These are phyloP conservation scores for Solanum virginianum DNA, from an alignment of 257 asterid genomes.

Conservation along the genomic window DNA sequence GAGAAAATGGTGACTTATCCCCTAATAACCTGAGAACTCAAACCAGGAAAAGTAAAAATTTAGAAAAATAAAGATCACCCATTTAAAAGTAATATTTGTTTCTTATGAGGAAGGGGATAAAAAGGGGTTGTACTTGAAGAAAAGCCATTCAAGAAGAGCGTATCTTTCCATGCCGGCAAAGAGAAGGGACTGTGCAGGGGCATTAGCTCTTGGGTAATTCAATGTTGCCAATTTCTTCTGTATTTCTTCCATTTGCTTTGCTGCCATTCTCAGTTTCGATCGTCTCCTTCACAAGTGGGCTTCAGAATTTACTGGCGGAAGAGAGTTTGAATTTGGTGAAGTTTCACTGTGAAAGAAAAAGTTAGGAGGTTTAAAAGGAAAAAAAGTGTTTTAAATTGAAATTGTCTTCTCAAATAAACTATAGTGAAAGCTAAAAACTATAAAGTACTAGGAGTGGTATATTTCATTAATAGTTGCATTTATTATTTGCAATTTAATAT, in stretches of 20 bases:
- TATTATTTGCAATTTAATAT: neutral
- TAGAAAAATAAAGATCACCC: neutral
- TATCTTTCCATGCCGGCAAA: conserved; percentile 99
- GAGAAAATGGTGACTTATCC: conserved; percentile 91
- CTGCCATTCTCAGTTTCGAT: conserved; percentile 39
- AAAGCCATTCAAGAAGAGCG: conserved; percentile 97
- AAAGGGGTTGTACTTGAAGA: conserved; percentile 51
- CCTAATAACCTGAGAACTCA: conserved; percentile 61
- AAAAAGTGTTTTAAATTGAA: neutral
- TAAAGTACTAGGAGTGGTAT: too few relatives aligned
- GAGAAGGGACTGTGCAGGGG: conserved; percentile 93
- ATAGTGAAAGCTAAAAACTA: neutral
- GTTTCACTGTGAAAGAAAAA: neutral
- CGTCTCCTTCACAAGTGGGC: neutral
- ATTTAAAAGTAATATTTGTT: neutral
- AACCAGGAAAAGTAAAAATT: neutral
- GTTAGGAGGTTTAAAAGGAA: too few relatives aligned
- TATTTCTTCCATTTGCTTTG: conserved; percentile 84
- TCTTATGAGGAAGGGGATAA: neutral
- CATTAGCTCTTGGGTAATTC: conserved; percentile 76
- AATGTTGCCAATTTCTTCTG: conserved; percentile 64
- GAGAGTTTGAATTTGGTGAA: neutral
- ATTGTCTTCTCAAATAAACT: neutral
- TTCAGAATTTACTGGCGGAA: neutral
- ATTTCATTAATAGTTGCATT: neutral